A percentile compares a stretch with the other conserved stretches of the same genome.
These are phyloP conservation scores for Termitomyces sp. DNA, from an alignment of 768 basidiomycete genomes.

Conservation along the genomic window DNA sequence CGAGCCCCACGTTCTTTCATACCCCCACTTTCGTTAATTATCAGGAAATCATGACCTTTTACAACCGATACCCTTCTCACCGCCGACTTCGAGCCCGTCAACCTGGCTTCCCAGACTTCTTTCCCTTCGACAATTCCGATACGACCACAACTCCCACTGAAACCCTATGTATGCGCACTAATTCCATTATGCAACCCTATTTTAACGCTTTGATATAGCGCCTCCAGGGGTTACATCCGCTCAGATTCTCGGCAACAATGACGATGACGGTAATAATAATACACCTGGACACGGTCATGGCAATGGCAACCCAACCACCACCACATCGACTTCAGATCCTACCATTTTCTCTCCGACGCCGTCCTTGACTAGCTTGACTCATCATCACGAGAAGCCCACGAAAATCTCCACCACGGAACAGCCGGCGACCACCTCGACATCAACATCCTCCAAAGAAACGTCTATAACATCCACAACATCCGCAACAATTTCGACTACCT, in stretches of 20 bases:
- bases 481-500: neutral
- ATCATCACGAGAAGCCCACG: neutral
- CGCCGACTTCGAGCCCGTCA: slow-evolving; percentile 23
- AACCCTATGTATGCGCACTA: neutral
- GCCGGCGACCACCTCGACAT: neutral
- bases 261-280: too few relatives aligned
- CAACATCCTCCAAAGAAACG: neutral
- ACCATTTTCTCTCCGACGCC: neutral
- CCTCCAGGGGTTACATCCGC: too few relatives aligned
- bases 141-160: neutral
- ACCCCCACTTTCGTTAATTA: slow-evolving; percentile 7
- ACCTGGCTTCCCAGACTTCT: too few relatives aligned
- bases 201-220: neutral
- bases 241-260: neutral
- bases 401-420: neutral
- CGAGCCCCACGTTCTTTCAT: slow-evolving; percentile 16
- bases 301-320: neutral
- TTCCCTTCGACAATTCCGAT: too few relatives aligned
- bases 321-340: neutral
- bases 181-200: neutral
- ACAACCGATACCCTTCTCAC: slow-evolving; percentile 24
- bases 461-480: neutral
- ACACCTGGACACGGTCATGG: too few relatives aligned
- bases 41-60: slow-evolving; percentile 22
- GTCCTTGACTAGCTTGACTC: neutral